Percentiles rank a stretch among this genome's conserved stretches.
Evolutionary conservation across 2,329 filamentous ascomycete genomes (phyloP).

Genomic region (Trichophyton simii): DNA sequence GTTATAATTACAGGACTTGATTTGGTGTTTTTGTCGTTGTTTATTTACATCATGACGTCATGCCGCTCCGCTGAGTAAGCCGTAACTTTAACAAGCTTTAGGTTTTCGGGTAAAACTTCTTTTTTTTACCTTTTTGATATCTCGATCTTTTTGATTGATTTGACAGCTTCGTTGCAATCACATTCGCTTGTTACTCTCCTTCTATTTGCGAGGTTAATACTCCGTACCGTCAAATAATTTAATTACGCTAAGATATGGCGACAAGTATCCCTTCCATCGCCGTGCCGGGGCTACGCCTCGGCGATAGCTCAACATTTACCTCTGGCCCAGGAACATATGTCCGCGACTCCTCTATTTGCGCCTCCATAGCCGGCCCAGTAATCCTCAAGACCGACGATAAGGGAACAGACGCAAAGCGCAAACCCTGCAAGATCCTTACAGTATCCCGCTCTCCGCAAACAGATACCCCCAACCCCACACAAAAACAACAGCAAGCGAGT

Average conservation of each 20-base stretch:
- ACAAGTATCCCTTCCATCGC: slow-evolving; percentile 40
- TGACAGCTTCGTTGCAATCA: not conserved
- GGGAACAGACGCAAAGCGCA: slow-evolving; percentile 12
- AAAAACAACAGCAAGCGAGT: slow-evolving; percentile 4
- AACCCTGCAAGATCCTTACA: slow-evolving; percentile 17
- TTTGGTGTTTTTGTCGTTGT: not conserved
- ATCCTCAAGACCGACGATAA: slow-evolving; percentile 34
- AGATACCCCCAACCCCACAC: not conserved
- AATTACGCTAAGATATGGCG: not conserved
- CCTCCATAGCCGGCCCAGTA: slow-evolving; percentile 69
- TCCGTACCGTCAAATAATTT: not conserved
- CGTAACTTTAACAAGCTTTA: not conserved
- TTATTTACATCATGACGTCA: slow-evolving; percentile 2
- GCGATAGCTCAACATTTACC: slow-evolving; percentile 51
- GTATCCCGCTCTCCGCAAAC: slow-evolving; percentile 22
- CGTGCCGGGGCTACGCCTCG: slow-evolving; percentile 72
- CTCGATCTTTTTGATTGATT: not conserved
- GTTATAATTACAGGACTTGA: not conserved
- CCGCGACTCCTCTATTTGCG: slow-evolving; percentile 59
- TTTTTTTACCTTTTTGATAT: not conserved
- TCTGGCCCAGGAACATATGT: slow-evolving; percentile 78
- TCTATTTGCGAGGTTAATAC: slow-evolving; percentile 13
- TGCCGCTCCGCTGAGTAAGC: not conserved
- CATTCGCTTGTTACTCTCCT: slow-evolving; percentile 4
- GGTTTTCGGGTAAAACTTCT: not conserved